Evolutionary conservation across 2,329 filamentous ascomycete species (phyloP).

Genomic region (Blastomyces silverae): DNA sequence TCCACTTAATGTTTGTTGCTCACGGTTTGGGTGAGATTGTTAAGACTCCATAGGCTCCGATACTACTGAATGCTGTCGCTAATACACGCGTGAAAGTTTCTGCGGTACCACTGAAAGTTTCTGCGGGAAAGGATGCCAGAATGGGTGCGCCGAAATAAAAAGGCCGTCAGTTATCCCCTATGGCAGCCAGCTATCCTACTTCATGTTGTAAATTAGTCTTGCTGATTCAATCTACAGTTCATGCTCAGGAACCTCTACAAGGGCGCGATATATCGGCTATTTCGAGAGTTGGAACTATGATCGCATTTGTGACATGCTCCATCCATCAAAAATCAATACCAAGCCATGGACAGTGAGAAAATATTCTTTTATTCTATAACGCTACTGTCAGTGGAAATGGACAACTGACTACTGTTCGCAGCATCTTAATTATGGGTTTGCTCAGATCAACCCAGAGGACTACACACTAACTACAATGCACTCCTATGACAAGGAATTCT

Average conservation of each 20-base stretch:
- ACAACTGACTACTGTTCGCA: constrained; percentile 17
- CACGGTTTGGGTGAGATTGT: constrained; percentile 25
- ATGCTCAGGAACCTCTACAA: constrained; percentile 11
- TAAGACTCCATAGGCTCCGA: background rate
- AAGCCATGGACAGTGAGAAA: constrained; percentile 16
- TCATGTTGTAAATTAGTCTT: background rate
- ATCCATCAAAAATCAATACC: constrained; percentile 15
- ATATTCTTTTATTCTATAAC: background rate
- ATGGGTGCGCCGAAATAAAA: constrained; percentile 10
- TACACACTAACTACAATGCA: constrained; percentile 11
- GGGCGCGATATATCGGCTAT: constrained; percentile 30
- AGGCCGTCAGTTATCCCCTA: constrained; percentile 11
- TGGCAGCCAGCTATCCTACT: background rate
- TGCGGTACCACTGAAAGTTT: constrained; percentile 8
- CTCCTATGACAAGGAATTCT: constrained; percentile 9
- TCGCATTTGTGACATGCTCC: constrained; percentile 13
- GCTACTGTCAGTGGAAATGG: background rate
- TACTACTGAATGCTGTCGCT: constrained; percentile 2
- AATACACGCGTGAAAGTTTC: constrained; percentile 3
- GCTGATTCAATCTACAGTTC: constrained; percentile 14
- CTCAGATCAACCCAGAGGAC: constrained; percentile 17
- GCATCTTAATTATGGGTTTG: constrained; percentile 37
- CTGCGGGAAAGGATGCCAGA: constrained; percentile 14
- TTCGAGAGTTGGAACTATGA: constrained; percentile 32
- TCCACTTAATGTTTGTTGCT: constrained; percentile 37